phyloP scores from a whole-genome alignment of 352 stramenopile species.

The Aphanomyces cochlioides region DNA sequence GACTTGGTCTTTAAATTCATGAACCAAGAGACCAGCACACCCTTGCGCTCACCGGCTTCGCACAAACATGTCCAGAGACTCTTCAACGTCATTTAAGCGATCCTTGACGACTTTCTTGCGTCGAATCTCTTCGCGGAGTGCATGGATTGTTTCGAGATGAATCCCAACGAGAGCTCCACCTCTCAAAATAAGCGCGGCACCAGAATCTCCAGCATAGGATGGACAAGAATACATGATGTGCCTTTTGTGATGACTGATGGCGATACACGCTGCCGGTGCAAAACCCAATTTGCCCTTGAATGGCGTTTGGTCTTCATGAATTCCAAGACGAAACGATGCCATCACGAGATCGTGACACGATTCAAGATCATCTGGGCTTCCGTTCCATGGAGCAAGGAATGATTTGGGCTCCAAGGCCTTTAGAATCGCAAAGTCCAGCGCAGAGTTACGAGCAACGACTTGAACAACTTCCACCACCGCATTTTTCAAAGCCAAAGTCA shows the following conservation, averaged over 20 bases:
- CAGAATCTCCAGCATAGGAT: slow-evolving; percentile 33
- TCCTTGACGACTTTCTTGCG: slow-evolving; percentile 12
- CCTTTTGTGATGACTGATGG: slow-evolving; percentile 26
- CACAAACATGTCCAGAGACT: slow-evolving; percentile 16
- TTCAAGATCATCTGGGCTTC: slow-evolving; percentile 26
- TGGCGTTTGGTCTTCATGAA: slow-evolving; percentile 34
- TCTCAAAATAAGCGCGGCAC: slow-evolving; percentile 28
- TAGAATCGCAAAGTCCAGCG: slow-evolving; percentile 31
- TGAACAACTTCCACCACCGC: slow-evolving; percentile 28
- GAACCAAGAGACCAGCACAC: slow-evolving; percentile 7
- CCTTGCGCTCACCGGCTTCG: neutral
- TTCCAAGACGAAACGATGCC: slow-evolving; percentile 33
- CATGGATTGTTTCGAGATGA: slow-evolving; percentile 36
- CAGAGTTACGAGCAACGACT: slow-evolving; percentile 29
- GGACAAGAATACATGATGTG: slow-evolving; percentile 31
- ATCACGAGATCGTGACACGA: slow-evolving; percentile 30
- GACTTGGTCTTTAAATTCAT: slow-evolving; percentile 4
- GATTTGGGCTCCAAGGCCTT: slow-evolving; percentile 21
- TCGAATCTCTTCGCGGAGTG: slow-evolving; percentile 6
- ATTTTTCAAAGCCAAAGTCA: slow-evolving; percentile 32
- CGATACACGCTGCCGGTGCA: slow-evolving; percentile 15
- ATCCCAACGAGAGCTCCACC: slow-evolving; percentile 37
- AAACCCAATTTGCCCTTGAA: slow-evolving; percentile 29
- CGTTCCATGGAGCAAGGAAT: slow-evolving; percentile 28
- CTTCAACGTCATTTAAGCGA: slow-evolving; percentile 12